Percentiles rank a stretch among this genome's conserved stretches.
Conservation (phyloP, 164 flowering plant genomes). For the Liriodendron chinense region DNA sequence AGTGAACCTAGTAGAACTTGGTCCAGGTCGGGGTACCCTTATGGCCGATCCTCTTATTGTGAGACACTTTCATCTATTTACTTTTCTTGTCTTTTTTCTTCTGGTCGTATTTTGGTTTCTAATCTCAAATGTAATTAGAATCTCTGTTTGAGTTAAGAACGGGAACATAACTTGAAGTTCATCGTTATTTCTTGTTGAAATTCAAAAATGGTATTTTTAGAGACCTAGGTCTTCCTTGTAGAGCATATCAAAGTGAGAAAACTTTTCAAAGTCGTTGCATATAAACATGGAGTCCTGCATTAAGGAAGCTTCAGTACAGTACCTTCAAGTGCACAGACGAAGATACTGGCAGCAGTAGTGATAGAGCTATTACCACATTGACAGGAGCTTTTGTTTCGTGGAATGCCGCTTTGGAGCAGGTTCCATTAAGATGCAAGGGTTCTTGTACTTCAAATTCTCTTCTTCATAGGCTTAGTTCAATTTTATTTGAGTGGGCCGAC, state of each 20-base stretch:
- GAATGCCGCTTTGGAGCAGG: slow-evolving; percentile 85
- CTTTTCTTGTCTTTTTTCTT: neutral
- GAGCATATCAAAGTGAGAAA: slow-evolving; percentile 83
- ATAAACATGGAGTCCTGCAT: slow-evolving; percentile 85
- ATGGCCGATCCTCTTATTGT: slow-evolving; percentile 97
- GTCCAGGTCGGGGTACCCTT: slow-evolving; percentile 99
- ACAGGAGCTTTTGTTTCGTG: slow-evolving; percentile 77
- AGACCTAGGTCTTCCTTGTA: slow-evolving; percentile 25
- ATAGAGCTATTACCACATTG: slow-evolving; percentile 45
- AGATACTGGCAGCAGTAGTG: slow-evolving; percentile 26
- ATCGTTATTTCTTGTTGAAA: neutral
- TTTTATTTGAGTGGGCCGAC: too few relatives aligned
- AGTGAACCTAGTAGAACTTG: slow-evolving; percentile 86
- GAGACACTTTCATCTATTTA: slow-evolving; percentile 19
- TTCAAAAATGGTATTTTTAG: slow-evolving; percentile 3
- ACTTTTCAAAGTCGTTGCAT: slow-evolving; percentile 66
- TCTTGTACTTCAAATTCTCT: slow-evolving; percentile 1
- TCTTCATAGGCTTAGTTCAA: too few relatives aligned
- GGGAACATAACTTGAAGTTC: neutral
- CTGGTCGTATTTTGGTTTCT: neutral
- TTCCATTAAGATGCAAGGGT: slow-evolving; percentile 83
- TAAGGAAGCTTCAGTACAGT: slow-evolving; percentile 69
- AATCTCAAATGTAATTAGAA: neutral
- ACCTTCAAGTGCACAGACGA: slow-evolving; percentile 59
- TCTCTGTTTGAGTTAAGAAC: neutral